Percentiles rank a stretch among this genome's conserved stretches.
These are phyloP conservation scores for Maudiozyma saulgeensis DNA, from an alignment of 805 yeast genomes.

Conservation along the genomic window DNA sequence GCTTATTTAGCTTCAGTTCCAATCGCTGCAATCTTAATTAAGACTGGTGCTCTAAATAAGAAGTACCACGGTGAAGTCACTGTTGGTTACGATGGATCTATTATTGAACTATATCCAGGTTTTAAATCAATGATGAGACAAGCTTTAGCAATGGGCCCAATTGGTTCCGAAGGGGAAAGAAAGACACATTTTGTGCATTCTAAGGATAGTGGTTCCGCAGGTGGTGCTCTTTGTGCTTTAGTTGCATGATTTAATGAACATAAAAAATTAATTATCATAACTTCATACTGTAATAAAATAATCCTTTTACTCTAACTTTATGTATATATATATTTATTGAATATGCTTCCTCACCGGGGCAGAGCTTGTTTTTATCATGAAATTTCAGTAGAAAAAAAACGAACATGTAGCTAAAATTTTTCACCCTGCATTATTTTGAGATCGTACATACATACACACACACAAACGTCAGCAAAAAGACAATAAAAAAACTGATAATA, in stretches of 20 bases:
- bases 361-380: too few species aligned
- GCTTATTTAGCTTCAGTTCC: slow-evolving; percentile 86
- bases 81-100: slow-evolving; percentile 93
- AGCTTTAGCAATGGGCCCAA: slow-evolving; percentile 58
- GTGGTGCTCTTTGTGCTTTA: slow-evolving; percentile 87
- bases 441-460: too few species aligned
- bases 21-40: slow-evolving; percentile 66
- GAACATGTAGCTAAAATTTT: too few species aligned
- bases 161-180: slow-evolving; percentile 68
- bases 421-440: too few species aligned
- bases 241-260: slow-evolving; percentile 17
- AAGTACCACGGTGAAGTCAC: slow-evolving; percentile 66
- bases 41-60: slow-evolving; percentile 53
- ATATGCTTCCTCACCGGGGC: too few species aligned
- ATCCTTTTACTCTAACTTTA: background rate
- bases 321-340: too few species aligned
- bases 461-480: background rate
- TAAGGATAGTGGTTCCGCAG: slow-evolving; percentile 84
- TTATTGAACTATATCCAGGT: slow-evolving; percentile 88
- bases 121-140: slow-evolving; percentile 72
- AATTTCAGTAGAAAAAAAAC: too few species aligned
- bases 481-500: background rate
- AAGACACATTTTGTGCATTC: slow-evolving; percentile 72
- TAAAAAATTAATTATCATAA: background rate
- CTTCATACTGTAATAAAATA: background rate